A percentile compares a stretch with the other conserved stretches of the same genome.
Conservation (phyloP, 139 green algal species). For the Volvox reticuliferus region DNA sequence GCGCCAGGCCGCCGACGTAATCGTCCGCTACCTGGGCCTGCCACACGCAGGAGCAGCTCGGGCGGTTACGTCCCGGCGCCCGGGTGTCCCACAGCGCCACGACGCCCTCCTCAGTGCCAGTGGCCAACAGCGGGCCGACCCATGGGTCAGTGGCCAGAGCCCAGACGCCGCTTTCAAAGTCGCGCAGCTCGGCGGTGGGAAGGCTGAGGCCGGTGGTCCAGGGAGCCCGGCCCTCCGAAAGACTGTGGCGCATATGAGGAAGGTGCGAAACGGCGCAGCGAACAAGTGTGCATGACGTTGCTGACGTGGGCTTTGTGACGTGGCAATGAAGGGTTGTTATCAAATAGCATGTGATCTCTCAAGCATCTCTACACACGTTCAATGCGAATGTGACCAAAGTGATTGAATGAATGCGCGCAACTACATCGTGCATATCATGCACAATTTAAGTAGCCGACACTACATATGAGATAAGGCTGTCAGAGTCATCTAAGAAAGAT, state of each 20-base stretch:
- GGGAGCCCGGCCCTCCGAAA: constrained; percentile 75
- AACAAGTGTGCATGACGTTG: no score
- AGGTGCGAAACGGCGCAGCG: no score
- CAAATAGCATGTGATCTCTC: no score
- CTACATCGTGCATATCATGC: no score
- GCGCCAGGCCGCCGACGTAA: constrained; percentile 75
- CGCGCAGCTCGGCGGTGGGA: constrained; percentile 56
- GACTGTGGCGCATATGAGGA: background rate
- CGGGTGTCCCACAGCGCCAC: constrained; percentile 76
- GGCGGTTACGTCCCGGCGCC: background rate
- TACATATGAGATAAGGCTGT: no score
- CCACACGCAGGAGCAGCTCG: background rate
- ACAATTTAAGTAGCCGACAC: no score
- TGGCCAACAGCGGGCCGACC: constrained; percentile 59
- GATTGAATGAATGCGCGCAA: no score
- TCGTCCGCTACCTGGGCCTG: constrained; percentile 61
- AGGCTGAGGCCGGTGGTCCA: constrained; percentile 62
- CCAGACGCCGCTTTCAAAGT: constrained; percentile 74
- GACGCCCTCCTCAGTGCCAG: constrained; percentile 81
- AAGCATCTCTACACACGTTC: no score
- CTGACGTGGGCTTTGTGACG: no score
- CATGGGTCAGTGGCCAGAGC: constrained; percentile 48
- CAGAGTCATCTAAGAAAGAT: no score
- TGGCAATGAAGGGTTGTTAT: no score
- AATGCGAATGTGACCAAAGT: no score